Base-by-base conservation (phyloP, 768 basidiomycete species). In the Amanita thiersii region DNA sequence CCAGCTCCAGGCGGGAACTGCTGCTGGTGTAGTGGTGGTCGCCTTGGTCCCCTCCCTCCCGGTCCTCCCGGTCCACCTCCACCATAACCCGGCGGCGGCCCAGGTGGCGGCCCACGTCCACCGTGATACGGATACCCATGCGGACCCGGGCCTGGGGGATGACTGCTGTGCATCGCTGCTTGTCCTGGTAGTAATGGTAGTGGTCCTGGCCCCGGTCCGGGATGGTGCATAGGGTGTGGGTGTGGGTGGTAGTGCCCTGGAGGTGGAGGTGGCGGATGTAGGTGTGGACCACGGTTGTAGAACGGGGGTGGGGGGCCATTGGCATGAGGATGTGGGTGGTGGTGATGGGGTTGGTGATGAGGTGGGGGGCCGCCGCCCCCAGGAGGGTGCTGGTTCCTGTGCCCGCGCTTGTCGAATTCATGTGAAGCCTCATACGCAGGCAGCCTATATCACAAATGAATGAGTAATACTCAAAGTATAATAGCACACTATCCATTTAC, bases 341-440 rank as follows among this genome's bases (percentile, higher is more conserved):
- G 46, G 6, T 37, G 38, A 32, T 37, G 47, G 12, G 37, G 10
- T 11, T 44, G 31, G 39, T 42, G 42, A 14, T 43, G 20, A 35
- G 48, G 30, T 41, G 51, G 32, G 9, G 29, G 29, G n/a, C 8
- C 35, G n/a, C 18, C n/a, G 5, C 39, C 29, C 5, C 34, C 21
- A 20, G 10, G 43, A 19, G 44, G 44, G 25, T 64, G 65, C 39
- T 60, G 58, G 18, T 58, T 61, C 28, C 81, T 69, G 15, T 81
- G 77, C 2, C 77, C 78, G 20, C 81, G 78, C 52, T 78, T 83
- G 59, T 85, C 83, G 30, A 84, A 86, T 55, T 89, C 86, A 48
- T 89, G 86, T 1, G 86, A 89, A 1, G 86, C 74, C 58, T 89
- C 86, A 49, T 89, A 89, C 5, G 68, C 64, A 3, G 85, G 85